Evolutionary conservation across 495 filamentous ascomycete genomes (phyloP), one percentile per base, ranked within the genome.

Genomic region (Penicillium dipodomyicola): DNA sequence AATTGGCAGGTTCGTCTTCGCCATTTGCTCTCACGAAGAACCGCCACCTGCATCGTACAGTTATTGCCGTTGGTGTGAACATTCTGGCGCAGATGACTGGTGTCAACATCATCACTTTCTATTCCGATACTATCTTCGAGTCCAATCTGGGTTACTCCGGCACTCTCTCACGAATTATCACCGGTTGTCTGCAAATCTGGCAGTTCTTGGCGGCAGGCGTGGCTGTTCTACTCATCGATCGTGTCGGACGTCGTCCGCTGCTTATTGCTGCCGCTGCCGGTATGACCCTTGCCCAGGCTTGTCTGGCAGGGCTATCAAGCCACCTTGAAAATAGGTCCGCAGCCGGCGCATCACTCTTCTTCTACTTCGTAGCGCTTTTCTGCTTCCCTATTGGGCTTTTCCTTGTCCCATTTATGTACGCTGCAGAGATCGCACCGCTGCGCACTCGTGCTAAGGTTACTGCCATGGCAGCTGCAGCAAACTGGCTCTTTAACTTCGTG

Each of bases 351-450:
- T 67, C 68, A 2, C 66, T 77, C 22, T 64, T 80, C 25, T 83
- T 88, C 62, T 70, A 84, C 40, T 88, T 88, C 63, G 61, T 85
- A 15, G 87, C 83, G 64, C 80, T 82, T 49, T 82, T 80, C 11
- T 87, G 86, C 70, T 88, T 87, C 63, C 83, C 84, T 0, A 71
- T 87, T 44, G 85, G 84, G 20, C 85, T 85, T 74, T 77, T 87
- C 27, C 81, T 83, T 33, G 84, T 86, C 74, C 79, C 80, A 27
- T 84, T 72, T 79, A 72, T 87, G 23, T 88, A 87, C 61, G 76
- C 80, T 12, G 84, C 81, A 51, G 84, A 87, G 64, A 82, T 87
- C 52, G 81, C 84, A 2, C 84, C 83, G n/a, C 67, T 87, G 17
- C 72, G 79, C 5, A 84, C 83, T 55, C 76, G 85, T 3, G 84